phyloP scores from a whole-genome alignment of 2,329 filamentous ascomycete species.

The Colletotrichum falcatum region DNA sequence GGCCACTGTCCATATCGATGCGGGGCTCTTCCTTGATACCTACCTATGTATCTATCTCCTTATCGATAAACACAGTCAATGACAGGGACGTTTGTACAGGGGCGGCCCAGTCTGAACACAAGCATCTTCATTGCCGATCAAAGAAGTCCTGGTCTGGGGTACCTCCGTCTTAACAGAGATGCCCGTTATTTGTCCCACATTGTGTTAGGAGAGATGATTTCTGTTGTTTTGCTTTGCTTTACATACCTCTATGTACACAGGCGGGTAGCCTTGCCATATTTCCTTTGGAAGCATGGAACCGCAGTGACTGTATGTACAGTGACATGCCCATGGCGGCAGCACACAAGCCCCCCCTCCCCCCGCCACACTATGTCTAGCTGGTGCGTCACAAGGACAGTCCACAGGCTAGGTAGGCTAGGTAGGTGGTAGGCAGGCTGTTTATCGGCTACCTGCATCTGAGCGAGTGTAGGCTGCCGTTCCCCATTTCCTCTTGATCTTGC shows the following conservation, averaged over 20 bases:
- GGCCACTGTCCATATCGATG: not conserved
- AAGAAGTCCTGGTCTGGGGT: not conserved
- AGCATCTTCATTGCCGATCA: conserved; percentile 14
- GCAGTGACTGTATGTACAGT: not conserved
- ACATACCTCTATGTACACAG: too few species aligned
- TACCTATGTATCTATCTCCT: too few species aligned
- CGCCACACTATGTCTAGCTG: not conserved
- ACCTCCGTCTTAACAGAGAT: not conserved
- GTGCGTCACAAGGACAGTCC: conserved; percentile 32
- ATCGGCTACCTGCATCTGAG: conserved; percentile 6
- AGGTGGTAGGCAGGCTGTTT: not conserved
- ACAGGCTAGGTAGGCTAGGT: not conserved
- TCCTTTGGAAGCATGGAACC: not conserved
- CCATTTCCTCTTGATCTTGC: not conserved
- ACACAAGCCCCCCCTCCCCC: not conserved
- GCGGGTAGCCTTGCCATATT: not conserved
- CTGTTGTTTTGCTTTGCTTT: not conserved
- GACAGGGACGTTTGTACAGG: not conserved
- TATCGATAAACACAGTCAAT: conserved; percentile 1
- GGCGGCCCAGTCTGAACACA: not conserved
- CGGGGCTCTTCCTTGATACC: not conserved
- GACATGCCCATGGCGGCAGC: not conserved
- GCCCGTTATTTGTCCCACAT: not conserved
- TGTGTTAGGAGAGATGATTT: not conserved
- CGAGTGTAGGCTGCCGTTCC: not conserved